phyloP scores from a whole-genome alignment of 2,329 filamentous ascomycete genomes.

The Botryosphaeria dothidea region DNA sequence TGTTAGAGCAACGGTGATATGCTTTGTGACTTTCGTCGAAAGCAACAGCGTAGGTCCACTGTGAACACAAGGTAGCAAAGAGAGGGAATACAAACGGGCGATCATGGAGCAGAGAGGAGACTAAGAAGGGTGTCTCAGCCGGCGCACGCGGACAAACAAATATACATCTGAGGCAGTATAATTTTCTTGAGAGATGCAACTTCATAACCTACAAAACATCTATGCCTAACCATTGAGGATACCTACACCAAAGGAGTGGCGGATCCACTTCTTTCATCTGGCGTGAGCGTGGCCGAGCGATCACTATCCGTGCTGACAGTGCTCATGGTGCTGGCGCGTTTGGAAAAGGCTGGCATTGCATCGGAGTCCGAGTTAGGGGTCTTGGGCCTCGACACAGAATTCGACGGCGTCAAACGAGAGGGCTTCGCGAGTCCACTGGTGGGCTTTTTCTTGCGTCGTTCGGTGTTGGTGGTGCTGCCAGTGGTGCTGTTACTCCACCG shows the following conservation, averaged over 20 bases:
- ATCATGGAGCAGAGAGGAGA: too few species aligned
- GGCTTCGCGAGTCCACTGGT: background rate
- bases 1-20: too few species aligned
- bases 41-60: too few species aligned
- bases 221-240: background rate
- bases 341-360: background rate
- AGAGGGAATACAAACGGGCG: too few species aligned
- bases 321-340: constrained; percentile 11
- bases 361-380: constrained; percentile 5
- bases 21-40: too few species aligned
- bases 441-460: constrained; percentile 15
- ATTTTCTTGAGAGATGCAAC: background rate
- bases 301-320: constrained; percentile 17
- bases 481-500: constrained; percentile 38
- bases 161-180: background rate
- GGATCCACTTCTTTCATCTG: constrained; percentile 12
- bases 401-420: constrained; percentile 11
- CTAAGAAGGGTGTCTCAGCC: too few species aligned
- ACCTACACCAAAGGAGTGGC: background rate
- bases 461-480: constrained; percentile 23
- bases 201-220: constrained; percentile 12
- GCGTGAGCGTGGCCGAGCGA: constrained; percentile 18
- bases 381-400: constrained; percentile 3
- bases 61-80: too few species aligned
- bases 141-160: too few species aligned